phyloP scores from a whole-genome alignment of 2,329 filamentous ascomycete species.

The Pestalotiopsis sp. region DNA sequence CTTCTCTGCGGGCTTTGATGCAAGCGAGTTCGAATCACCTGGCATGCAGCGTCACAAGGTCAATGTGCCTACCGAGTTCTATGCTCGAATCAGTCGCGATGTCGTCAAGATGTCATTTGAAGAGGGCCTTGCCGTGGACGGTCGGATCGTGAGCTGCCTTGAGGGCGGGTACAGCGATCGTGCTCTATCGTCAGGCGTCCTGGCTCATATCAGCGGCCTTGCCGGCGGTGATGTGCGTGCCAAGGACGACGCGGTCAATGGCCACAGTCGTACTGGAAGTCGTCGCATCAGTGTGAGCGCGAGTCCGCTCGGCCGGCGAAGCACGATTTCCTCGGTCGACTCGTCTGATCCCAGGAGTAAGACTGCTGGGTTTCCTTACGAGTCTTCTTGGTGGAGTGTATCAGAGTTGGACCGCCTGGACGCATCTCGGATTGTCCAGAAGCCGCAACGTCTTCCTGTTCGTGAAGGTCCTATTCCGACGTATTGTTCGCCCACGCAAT shows the following conservation, averaged over 20 bases:
- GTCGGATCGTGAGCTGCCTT: conserved; percentile 87
- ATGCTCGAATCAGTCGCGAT: conserved; percentile 86
- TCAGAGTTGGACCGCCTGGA: conserved; percentile 72
- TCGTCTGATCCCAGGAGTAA: conserved; percentile 28
- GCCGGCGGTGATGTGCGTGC: conserved; percentile 54
- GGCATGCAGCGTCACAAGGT: conserved; percentile 97
- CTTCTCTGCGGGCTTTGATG: conserved; percentile 94
- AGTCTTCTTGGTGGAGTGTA: conserved; percentile 73
- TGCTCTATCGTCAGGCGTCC: conserved; percentile 82
- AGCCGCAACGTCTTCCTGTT: conserved; percentile 53
- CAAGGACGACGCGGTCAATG: conserved; percentile 35
- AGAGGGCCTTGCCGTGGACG: conserved; percentile 75
- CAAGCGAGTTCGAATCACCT: conserved; percentile 88
- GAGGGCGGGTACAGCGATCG: conserved; percentile 97
- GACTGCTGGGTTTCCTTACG: conserved; percentile 50
- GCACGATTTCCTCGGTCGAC: conserved; percentile 30
- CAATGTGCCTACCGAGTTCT: conserved; percentile 96
- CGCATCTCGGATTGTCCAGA: conserved; percentile 52
- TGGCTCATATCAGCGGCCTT: conserved; percentile 88
- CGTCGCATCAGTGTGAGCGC: conserved; percentile 61
- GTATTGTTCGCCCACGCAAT: conserved; percentile 85
- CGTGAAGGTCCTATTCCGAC: conserved; percentile 65
- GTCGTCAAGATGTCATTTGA: conserved; percentile 82
- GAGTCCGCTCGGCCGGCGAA: conserved; percentile 39
- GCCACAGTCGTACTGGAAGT: conserved; percentile 46